A percentile compares a stretch with the other conserved stretches of the same genome.
These are phyloP conservation scores for Polychaeton citri DNA, from an alignment of 2,329 filamentous ascomycete genomes.

Conservation along the genomic window DNA sequence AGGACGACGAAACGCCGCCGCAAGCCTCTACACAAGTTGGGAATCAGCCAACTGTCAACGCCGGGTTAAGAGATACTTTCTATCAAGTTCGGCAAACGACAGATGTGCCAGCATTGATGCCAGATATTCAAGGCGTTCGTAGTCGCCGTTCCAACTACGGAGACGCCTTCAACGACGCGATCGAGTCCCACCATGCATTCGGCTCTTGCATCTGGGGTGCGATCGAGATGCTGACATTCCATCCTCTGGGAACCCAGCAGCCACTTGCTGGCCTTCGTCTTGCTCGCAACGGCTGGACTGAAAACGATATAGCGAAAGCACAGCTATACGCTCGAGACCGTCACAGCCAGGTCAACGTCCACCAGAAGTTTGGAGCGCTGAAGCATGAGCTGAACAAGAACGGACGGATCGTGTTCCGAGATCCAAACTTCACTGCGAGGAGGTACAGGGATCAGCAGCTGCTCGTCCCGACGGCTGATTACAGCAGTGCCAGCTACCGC, in stretches of 20 bases:
- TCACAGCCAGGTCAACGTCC: neutral
- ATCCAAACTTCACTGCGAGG: neutral
- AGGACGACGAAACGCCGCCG: too few species aligned
- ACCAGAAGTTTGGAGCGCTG: neutral
- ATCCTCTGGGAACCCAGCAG: conserved; percentile 5
- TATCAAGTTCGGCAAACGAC: too few species aligned
- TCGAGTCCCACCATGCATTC: too few species aligned
- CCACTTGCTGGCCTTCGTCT: conserved; percentile 6
- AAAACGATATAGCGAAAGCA: conserved; percentile 3
- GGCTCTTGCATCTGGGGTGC: conserved; percentile 1
- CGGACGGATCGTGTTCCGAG: neutral
- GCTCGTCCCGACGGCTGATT: neutral
- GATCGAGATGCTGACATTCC: conserved; percentile 6
- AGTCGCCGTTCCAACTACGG: too few species aligned
- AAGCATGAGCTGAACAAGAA: neutral
- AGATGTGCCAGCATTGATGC: too few species aligned
- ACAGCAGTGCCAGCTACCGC: neutral
- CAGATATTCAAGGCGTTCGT: too few species aligned
- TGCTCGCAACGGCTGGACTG: conserved; percentile 4
- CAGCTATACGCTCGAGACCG: conserved; percentile 4
- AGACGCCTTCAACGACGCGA: too few species aligned
- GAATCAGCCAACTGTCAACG: too few species aligned
- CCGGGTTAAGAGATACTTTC: too few species aligned
- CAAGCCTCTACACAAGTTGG: too few species aligned
- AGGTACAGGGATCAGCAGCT: neutral